phyloP scores from a whole-genome alignment of 768 basidiomycete species.

The Pleurotus platypus region DNA sequence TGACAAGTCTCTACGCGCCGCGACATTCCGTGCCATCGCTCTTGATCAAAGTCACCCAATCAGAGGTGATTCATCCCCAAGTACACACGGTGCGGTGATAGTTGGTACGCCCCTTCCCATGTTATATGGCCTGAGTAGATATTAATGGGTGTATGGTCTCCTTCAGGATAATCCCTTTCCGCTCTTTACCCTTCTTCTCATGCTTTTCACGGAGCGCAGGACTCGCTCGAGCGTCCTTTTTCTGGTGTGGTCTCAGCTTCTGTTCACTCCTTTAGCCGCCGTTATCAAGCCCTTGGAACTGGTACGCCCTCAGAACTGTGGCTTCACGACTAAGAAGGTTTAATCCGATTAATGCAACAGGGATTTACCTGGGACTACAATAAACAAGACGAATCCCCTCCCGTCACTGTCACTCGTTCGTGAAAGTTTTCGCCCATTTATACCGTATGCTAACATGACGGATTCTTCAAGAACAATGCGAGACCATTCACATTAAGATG shows the following conservation, averaged over 20 bases:
- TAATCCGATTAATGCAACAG: neutral
- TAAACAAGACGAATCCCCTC: neutral
- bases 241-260: neutral
- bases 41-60: too few species aligned
- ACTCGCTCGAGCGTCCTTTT: conserved; percentile 1
- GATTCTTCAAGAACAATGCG: neutral
- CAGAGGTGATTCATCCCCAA: too few species aligned
- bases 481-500: conserved; percentile 1
- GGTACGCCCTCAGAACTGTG: neutral
- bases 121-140: too few species aligned
- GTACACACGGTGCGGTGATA: too few species aligned
- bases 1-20: too few species aligned
- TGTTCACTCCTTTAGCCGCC: neutral
- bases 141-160: too few species aligned
- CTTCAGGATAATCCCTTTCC: neutral
- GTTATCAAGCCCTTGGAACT: neutral
- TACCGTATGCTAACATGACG: neutral
- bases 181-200: neutral
- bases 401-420: neutral
- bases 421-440: neutral
- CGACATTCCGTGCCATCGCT: too few species aligned
- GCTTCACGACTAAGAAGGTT: neutral
- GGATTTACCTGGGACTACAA: neutral
- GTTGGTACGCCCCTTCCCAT: too few species aligned
- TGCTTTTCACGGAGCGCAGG: conserved; percentile 5